Conservation (phyloP, 768 basidiomycete species). For the Amanita molliuscula region DNA sequence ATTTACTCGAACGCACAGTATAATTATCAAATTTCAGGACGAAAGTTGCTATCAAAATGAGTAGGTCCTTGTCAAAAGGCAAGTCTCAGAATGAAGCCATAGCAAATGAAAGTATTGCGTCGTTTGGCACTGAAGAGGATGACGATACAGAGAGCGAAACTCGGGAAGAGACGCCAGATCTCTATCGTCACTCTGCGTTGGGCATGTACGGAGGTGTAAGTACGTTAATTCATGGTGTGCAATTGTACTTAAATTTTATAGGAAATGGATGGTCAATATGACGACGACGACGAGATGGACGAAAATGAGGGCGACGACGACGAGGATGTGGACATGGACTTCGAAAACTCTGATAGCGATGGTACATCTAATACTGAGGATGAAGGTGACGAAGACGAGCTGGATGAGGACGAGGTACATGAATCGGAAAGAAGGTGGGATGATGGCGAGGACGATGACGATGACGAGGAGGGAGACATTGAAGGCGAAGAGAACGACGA, state of each 20-base stretch:
- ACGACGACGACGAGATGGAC: constrained; percentile 67
- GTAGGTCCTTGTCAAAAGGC: constrained; percentile 56
- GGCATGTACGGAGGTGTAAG: constrained; percentile 92
- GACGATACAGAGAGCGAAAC: constrained; percentile 44
- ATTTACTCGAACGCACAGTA: background rate
- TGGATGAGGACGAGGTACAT: constrained; percentile 56
- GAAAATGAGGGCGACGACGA: constrained; percentile 76
- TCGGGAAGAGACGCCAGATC: constrained; percentile 80
- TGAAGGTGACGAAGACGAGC: constrained; percentile 52
- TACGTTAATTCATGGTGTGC: constrained; percentile 10
- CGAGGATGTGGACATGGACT: constrained; percentile 83
- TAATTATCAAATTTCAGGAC: constrained; percentile 40
- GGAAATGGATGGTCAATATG: constrained; percentile 77
- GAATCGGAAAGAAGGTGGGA: constrained; percentile 44
- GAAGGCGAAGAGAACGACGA: constrained; percentile 34
- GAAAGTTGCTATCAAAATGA: constrained; percentile 98
- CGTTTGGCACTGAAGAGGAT: constrained; percentile 47
- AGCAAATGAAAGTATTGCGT: constrained; percentile 37
- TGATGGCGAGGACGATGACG: constrained; percentile 39
- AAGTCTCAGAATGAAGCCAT: constrained; percentile 46
- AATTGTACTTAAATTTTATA: constrained; percentile 17
- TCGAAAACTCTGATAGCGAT: constrained; percentile 75
- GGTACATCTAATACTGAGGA: constrained; percentile 72
- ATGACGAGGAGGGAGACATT: constrained; percentile 32
- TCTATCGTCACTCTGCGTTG: constrained; percentile 93